A percentile compares a stretch with the other conserved stretches of the same genome.
These are phyloP conservation scores for Camelina hispida DNA, from an alignment of 345 rosid genomes.

Conservation along the genomic window DNA sequence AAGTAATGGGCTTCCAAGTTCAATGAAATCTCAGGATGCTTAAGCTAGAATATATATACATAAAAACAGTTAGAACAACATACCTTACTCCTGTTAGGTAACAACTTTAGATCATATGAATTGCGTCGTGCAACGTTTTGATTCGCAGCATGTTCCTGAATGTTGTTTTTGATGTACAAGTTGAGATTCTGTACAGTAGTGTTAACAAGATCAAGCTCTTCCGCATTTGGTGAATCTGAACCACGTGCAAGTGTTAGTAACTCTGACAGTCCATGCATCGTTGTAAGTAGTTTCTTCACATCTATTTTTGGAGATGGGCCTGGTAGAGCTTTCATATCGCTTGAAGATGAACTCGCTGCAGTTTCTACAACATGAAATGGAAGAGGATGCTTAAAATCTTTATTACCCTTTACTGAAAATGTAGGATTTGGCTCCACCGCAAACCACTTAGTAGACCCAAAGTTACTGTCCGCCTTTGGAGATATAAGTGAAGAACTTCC, in stretches of 20 bases:
- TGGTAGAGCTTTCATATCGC: slow-evolving; percentile 18
- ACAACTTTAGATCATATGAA: slow-evolving; percentile 42
- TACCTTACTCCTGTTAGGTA: slow-evolving; percentile 52
- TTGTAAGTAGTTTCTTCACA: slow-evolving; percentile 43
- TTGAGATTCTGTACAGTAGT: slow-evolving; percentile 55
- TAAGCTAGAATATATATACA: slow-evolving; percentile 2
- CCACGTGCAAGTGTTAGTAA: slow-evolving; percentile 51
- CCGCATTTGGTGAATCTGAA: slow-evolving; percentile 48
- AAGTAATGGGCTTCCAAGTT: slow-evolving; percentile 2
- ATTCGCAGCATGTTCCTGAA: slow-evolving; percentile 39
- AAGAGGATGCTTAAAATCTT: slow-evolving; percentile 22
- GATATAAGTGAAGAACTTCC: slow-evolving; percentile 31
- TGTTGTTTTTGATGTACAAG: slow-evolving; percentile 43
- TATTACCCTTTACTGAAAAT: slow-evolving; percentile 25
- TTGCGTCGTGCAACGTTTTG: slow-evolving; percentile 27
- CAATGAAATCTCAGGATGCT: slow-evolving; percentile 9
- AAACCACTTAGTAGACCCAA: slow-evolving; percentile 37
- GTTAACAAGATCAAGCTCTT: slow-evolving; percentile 52
- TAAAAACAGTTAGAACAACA: slow-evolving; percentile 15
- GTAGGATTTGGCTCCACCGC: slow-evolving; percentile 38
- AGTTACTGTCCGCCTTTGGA: slow-evolving; percentile 9
- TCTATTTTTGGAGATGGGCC: slow-evolving; percentile 37
- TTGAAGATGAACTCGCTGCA: slow-evolving; percentile 23
- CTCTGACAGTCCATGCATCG: slow-evolving; percentile 48
- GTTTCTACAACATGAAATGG: slow-evolving; percentile 36